These are phyloP conservation scores for Mycena indigotica DNA, from an alignment of 768 basidiomycete genomes.

Conservation along the genomic window DNA sequence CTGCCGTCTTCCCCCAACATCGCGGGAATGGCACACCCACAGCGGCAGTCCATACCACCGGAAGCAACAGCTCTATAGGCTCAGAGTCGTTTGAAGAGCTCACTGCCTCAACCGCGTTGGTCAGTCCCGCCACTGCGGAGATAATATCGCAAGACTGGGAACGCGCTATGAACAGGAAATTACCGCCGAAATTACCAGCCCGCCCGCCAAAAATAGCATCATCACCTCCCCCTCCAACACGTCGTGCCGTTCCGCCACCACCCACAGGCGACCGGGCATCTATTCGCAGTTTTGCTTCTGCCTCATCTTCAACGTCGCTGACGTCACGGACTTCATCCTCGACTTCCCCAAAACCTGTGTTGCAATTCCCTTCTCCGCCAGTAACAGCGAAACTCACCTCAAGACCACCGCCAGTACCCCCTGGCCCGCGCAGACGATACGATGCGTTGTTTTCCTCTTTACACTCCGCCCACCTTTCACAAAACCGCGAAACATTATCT, in stretches of 20 bases:
- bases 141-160: slow-evolving; percentile 55
- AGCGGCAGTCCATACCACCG: slow-evolving; percentile 13
- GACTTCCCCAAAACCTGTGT: slow-evolving; percentile 40
- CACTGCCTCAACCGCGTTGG: slow-evolving; percentile 48
- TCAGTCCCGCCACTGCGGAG: slow-evolving; percentile 53
- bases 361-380: slow-evolving; percentile 41
- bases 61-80: slow-evolving; percentile 45
- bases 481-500: slow-evolving; percentile 39
- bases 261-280: slow-evolving; percentile 27
- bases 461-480: slow-evolving; percentile 60
- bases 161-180: slow-evolving; percentile 33
- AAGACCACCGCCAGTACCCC: slow-evolving; percentile 70
- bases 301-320: slow-evolving; percentile 32
- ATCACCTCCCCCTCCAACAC: slow-evolving; percentile 14
- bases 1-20: slow-evolving; percentile 43
- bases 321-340: slow-evolving; percentile 39
- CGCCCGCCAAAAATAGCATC: slow-evolving; percentile 27
- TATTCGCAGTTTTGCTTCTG: slow-evolving; percentile 33
- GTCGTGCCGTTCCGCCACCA: slow-evolving; percentile 19
- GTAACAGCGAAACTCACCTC: slow-evolving; percentile 32
- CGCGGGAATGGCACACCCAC: slow-evolving; percentile 27
- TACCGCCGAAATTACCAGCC: slow-evolving; percentile 51
- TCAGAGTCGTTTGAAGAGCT: slow-evolving; percentile 75
- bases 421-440: slow-evolving; percentile 64
- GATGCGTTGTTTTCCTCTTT: slow-evolving; percentile 67